Percentiles rank a stretch among this genome's conserved stretches.
phyloP scores from a whole-genome alignment of 1,284 basidiomycete species.

The Prillingera fragicola region DNA sequence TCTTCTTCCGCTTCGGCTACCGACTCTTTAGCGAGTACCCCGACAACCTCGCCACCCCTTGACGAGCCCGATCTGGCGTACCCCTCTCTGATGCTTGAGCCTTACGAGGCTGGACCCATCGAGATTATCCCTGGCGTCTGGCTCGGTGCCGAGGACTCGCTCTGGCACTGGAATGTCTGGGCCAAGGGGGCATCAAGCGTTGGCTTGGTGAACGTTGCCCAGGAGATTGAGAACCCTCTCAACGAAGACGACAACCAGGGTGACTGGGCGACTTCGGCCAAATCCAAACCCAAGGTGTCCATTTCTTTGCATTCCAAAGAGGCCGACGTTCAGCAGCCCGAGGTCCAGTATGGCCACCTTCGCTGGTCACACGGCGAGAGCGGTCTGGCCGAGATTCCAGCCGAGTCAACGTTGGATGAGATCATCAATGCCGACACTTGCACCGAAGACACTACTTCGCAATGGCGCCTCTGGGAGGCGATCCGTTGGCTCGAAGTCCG shows the following conservation, averaged over 20 bases:
- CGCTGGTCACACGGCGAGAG: constrained; percentile 91
- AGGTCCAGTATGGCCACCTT: constrained; percentile 84
- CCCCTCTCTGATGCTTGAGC: constrained; percentile 33
- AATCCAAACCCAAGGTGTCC: constrained; percentile 19
- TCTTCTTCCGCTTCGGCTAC: constrained; percentile 11
- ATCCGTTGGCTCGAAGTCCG: constrained; percentile 76
- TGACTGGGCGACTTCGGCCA: constrained; percentile 4
- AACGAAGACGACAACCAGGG: constrained; percentile 41
- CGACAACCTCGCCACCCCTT: constrained; percentile 14
- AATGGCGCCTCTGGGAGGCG: constrained; percentile 64
- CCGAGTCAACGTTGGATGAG: constrained; percentile 18
- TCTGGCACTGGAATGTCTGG: constrained; percentile 50
- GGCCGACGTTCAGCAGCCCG: constrained; percentile 56
- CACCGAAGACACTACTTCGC: neutral
- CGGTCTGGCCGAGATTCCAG: constrained; percentile 63
- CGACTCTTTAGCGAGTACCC: constrained; percentile 12
- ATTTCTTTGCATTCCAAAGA: constrained; percentile 19
- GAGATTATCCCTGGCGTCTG: constrained; percentile 85
- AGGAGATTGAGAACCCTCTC: constrained; percentile 79
- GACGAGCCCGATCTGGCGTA: constrained; percentile 6
- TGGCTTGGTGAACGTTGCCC: constrained; percentile 81
- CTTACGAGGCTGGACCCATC: constrained; percentile 79
- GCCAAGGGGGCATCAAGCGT: constrained; percentile 14
- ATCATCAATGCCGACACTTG: constrained; percentile 7
- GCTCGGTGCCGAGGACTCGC: constrained; percentile 91